Evolutionary conservation across 257 asterid species (phyloP).

Genomic region (Solanum peruvianum): DNA sequence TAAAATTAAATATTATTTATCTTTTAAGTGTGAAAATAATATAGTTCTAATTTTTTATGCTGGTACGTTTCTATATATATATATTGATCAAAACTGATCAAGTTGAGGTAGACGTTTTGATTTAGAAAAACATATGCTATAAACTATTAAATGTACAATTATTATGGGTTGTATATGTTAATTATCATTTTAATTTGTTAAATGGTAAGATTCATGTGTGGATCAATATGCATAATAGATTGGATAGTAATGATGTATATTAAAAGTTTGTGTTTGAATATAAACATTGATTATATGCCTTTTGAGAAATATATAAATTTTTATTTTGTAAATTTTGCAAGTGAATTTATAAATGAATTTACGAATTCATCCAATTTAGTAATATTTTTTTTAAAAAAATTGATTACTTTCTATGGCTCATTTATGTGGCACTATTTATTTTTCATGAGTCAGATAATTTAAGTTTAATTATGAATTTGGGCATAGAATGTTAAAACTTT

Average conservation of each 20-base stretch:
- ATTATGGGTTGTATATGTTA: neutral
- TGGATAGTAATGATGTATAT: neutral
- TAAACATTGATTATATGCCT: neutral
- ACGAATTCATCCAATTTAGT: neutral
- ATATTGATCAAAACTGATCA: neutral
- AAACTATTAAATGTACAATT: neutral
- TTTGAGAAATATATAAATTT: neutral
- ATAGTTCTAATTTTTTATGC: too few species aligned
- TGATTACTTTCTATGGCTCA: neutral
- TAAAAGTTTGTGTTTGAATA: too few species aligned
- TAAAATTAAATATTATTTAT: too few species aligned
- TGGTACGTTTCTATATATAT: neutral
- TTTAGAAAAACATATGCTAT: neutral
- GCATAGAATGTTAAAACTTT: neutral
- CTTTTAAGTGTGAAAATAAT: too few species aligned
- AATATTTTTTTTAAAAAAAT: too few species aligned
- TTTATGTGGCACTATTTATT: too few species aligned
- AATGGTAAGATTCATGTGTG: neutral
- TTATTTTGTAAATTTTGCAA: too few species aligned
- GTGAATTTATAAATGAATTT: neutral
- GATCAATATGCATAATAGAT: neutral
- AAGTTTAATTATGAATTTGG: too few species aligned
- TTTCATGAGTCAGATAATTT: too few species aligned
- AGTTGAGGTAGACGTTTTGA: neutral
- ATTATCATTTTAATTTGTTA: neutral